phyloP scores from a whole-genome alignment of 2,329 filamentous ascomycete species.

The Periconia digitata region DNA sequence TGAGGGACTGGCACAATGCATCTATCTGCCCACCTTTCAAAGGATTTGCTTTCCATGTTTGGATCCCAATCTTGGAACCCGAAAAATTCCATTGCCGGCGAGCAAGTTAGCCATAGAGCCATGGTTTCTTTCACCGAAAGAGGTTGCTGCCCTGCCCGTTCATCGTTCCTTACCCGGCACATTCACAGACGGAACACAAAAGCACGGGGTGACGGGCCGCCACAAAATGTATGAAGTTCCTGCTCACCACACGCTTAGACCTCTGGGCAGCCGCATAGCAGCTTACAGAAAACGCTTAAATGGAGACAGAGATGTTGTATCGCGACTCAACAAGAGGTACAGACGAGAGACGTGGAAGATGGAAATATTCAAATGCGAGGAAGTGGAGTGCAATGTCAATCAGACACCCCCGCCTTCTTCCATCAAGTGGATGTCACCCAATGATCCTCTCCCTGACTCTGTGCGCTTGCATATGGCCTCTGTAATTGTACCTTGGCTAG shows the following conservation, averaged over 20 bases:
- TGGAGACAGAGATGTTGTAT: no score
- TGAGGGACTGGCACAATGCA: constrained; percentile 7
- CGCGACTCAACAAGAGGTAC: no score
- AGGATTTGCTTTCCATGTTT: constrained; percentile 10
- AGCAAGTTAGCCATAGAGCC: not conserved
- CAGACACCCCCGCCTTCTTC: no score
- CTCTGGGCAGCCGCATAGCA: no score
- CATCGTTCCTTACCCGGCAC: constrained; percentile 6
- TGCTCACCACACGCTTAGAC: no score
- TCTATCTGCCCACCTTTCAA: constrained; percentile 11
- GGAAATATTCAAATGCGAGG: no score
- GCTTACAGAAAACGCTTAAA: no score
- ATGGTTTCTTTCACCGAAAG: not conserved
- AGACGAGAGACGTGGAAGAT: no score
- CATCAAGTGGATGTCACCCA: no score
- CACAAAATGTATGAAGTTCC: constrained; percentile 7
- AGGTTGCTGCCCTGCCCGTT: constrained; percentile 8
- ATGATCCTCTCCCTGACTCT: not conserved
- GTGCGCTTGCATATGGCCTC: not conserved
- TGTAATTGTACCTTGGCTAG: not conserved
- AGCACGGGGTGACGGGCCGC: constrained; percentile 7
- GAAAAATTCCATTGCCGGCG: no score
- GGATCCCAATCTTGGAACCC: no score
- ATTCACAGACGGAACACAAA: constrained; percentile 11
- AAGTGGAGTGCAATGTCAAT: no score